Evolutionary conservation across 805 yeast species (phyloP).

Genomic region (Yamadazyma laniorum): DNA sequence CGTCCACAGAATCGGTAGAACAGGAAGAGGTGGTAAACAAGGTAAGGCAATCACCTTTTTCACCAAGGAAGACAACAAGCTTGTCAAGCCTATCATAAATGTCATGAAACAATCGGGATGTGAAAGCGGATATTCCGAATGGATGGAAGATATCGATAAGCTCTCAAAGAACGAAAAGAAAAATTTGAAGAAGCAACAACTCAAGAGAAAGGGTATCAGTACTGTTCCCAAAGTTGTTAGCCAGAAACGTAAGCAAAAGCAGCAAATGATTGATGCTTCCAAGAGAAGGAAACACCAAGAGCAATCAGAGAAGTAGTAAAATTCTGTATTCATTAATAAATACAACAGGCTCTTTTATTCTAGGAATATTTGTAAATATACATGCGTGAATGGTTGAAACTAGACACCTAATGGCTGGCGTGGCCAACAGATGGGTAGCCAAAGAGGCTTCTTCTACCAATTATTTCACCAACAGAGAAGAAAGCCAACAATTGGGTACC

Average conservation of each 20-base stretch:
- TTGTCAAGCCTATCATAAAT: conserved; percentile 80
- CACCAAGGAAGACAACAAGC: conserved; percentile 80
- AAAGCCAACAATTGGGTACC: conserved; percentile 84
- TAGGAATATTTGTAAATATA: conserved; percentile 5
- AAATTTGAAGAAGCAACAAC: conserved; percentile 52
- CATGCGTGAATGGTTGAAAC: conserved; percentile 3
- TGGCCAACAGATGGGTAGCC: conserved; percentile 76
- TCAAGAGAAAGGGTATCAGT: conserved; percentile 71
- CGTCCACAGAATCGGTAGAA: conserved; percentile 97
- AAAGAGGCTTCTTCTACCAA: conserved; percentile 91
- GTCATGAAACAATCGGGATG: conserved; percentile 94
- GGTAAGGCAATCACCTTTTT: conserved; percentile 92
- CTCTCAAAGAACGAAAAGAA: conserved; percentile 63
- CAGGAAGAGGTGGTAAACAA: conserved; percentile 88
- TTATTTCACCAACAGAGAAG: conserved; percentile 91
- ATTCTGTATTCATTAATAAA: conserved; percentile 2
- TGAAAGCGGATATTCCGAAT: conserved; percentile 57
- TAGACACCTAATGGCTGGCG: conserved; percentile 28
- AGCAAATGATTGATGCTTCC: conserved; percentile 74
- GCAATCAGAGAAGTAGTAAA: neutral
- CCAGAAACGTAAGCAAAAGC: conserved; percentile 58
- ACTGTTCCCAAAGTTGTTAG: conserved; percentile 75
- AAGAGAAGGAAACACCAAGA: conserved; percentile 52
- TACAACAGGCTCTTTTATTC: neutral
- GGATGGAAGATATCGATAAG: conserved; percentile 78